Percentiles rank a stretch among this genome's conserved stretches.
Evolutionary conservation across 2,329 filamentous ascomycete genomes (phyloP).

Genomic region (Penicillium palitans): DNA sequence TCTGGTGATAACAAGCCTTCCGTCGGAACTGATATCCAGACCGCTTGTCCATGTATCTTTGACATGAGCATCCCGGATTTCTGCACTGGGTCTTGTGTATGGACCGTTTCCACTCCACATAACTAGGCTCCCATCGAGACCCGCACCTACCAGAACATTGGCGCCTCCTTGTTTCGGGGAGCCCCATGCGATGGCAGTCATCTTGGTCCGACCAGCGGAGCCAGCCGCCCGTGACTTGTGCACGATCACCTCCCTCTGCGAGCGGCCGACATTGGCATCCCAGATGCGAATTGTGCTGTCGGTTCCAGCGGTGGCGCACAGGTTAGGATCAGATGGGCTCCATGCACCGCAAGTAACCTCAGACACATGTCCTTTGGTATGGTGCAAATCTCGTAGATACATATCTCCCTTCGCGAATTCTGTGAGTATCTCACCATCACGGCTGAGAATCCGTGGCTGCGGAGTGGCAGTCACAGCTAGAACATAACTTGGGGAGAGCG

Average conservation of each 20-base stretch:
- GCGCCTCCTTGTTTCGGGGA: conserved; percentile 72
- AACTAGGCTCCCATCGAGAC: conserved; percentile 82
- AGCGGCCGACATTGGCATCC: conserved; percentile 88
- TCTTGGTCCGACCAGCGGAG: conserved; percentile 83
- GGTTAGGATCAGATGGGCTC: conserved; percentile 81
- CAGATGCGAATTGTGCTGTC: conserved; percentile 96
- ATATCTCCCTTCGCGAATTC: conserved; percentile 98
- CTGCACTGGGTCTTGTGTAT: conserved; percentile 75
- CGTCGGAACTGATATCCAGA: conserved; percentile 86
- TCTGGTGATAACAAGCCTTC: conserved; percentile 83
- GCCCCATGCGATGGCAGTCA: conserved; percentile 91
- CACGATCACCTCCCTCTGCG: conserved; percentile 90
- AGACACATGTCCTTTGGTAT: conserved; percentile 94
- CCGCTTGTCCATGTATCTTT: conserved; percentile 88
- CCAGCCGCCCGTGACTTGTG: conserved; percentile 92
- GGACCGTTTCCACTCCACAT: conserved; percentile 93
- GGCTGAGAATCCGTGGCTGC: conserved; percentile 83
- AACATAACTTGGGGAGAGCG: conserved; percentile 73
- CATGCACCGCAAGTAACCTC: conserved; percentile 87
- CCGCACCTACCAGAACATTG: conserved; percentile 77
- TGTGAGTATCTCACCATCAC: conserved; percentile 80
- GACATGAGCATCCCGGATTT: conserved; percentile 80
- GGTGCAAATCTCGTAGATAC: conserved; percentile 95
- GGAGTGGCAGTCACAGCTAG: conserved; percentile 86
- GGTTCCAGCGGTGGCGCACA: conserved; percentile 87